These are phyloP conservation scores for Holtermannia corniformis DNA, from an alignment of 768 basidiomycete genomes.

Conservation along the genomic window DNA sequence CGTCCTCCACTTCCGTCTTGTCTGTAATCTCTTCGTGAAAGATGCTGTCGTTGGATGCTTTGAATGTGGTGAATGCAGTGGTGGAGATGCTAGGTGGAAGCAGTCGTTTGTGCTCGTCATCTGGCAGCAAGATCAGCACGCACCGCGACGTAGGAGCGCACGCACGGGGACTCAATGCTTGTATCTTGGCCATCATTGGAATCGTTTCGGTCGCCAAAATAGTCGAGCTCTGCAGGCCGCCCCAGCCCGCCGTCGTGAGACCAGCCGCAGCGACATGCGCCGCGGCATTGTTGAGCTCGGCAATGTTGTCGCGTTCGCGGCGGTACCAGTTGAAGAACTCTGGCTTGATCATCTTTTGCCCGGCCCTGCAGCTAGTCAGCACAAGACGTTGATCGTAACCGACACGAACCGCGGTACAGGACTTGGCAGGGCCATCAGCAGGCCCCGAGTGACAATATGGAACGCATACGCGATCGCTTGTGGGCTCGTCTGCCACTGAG, in stretches of 20 bases:
- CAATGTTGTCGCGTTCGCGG: constrained; percentile 19
- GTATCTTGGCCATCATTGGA: constrained; percentile 33
- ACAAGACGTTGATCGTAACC: too few species aligned
- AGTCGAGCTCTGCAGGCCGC: constrained; percentile 19
- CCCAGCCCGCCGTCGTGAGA: constrained; percentile 15
- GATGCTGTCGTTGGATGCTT: background rate
- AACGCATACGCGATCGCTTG: constrained; percentile 57
- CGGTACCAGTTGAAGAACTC: constrained; percentile 51
- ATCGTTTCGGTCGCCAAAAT: constrained; percentile 29
- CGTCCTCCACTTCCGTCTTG: background rate
- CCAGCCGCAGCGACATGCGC: constrained; percentile 13
- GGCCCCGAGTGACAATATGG: constrained; percentile 68
- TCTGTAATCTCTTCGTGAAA: background rate
- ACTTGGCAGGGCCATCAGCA: constrained; percentile 74
- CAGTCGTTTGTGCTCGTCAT: too few species aligned
- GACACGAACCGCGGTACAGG: constrained; percentile 59
- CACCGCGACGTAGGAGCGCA: too few species aligned
- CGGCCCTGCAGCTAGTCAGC: constrained; percentile 5
- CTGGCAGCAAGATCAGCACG: background rate
- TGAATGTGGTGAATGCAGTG: background rate
- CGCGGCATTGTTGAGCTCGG: constrained; percentile 17
- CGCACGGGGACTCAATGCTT: constrained; percentile 12
- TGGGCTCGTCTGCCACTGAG: constrained; percentile 37
- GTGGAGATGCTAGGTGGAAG: too few species aligned
- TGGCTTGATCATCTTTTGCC: constrained; percentile 78